These are phyloP conservation scores for Thamnidium elegans DNA, from an alignment of 192 early-diverging fungal species.

Conservation along the genomic window DNA sequence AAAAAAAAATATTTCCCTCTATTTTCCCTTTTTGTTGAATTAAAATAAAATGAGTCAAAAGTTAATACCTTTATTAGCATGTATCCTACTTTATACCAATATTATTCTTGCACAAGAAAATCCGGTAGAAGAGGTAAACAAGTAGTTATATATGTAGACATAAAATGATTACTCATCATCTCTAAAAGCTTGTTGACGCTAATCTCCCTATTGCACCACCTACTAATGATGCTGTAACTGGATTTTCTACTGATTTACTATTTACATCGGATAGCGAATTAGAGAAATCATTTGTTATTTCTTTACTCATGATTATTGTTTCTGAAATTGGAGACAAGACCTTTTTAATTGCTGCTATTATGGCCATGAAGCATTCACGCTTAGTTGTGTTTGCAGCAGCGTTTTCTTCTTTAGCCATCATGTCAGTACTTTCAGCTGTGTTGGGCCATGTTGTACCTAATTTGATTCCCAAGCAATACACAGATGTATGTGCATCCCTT, in stretches of 20 bases:
- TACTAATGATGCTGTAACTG: neutral
- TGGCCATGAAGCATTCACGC: conserved; percentile 97
- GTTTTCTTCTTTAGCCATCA: conserved; percentile 81
- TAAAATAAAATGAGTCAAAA: too few species aligned
- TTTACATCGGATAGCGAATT: neutral
- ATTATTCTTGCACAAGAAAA: neutral
- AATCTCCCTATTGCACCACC: neutral
- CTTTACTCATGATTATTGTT: conserved; percentile 87
- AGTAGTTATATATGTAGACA: neutral
- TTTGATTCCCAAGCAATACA: conserved; percentile 83
- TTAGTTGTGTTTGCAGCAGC: conserved; percentile 88
- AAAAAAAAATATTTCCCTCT: too few species aligned
- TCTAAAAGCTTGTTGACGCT: neutral
- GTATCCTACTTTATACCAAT: too few species aligned
- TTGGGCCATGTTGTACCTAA: conserved; percentile 89
- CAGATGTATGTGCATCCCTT: conserved; percentile 75
- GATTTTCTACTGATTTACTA: too few species aligned
- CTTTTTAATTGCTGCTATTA: conserved; percentile 96
- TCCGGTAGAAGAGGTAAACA: conserved; percentile 20
- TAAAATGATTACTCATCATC: neutral
- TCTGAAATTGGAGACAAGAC: conserved; percentile 99
- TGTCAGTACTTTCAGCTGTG: conserved; percentile 94
- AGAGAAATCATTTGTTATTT: conserved; percentile 50
- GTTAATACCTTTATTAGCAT: too few species aligned
- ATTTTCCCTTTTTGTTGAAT: too few species aligned